Evolutionary conservation across 1,284 basidiomycete genomes (phyloP).

Genomic region (Moesziomyces antarcticus): DNA sequence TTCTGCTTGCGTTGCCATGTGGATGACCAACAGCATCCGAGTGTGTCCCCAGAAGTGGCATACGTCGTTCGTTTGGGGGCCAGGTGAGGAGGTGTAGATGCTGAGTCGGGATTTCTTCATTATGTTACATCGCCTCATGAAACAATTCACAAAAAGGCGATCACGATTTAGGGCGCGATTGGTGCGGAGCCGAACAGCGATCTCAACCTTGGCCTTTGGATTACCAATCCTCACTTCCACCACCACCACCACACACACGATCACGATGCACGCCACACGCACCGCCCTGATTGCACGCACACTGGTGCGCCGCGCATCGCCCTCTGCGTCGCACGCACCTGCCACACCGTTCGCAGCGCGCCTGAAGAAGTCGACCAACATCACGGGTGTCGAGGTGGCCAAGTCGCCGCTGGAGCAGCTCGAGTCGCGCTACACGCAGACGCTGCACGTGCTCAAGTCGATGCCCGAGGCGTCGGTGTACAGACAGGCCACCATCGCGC

Average conservation of each 20-base stretch:
- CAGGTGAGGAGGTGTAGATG: no score
- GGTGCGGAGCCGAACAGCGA: background rate
- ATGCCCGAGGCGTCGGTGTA: slow-evolving; percentile 87
- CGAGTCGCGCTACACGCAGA: slow-evolving; percentile 79
- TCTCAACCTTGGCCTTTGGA: no score
- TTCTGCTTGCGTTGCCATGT: no score
- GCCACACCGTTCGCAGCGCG: slow-evolving; percentile 23
- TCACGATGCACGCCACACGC: slow-evolving; percentile 28
- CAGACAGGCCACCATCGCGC: slow-evolving; percentile 86
- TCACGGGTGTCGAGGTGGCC: slow-evolving; percentile 75
- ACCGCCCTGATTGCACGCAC: slow-evolving; percentile 4
- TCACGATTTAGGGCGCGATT: background rate
- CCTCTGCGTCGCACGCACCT: slow-evolving; percentile 23
- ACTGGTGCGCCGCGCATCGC: slow-evolving; percentile 15
- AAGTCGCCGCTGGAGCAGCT: slow-evolving; percentile 83
- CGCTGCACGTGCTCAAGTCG: slow-evolving; percentile 76
- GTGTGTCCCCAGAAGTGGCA: no score
- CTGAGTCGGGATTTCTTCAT: background rate
- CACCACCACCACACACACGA: slow-evolving; percentile 17
- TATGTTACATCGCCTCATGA: background rate
- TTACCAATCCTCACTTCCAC: no score
- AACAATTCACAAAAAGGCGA: background rate
- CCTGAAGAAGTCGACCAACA: slow-evolving; percentile 75
- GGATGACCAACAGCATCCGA: no score
- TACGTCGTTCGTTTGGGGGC: no score